Evolutionary conservation across 345 rosid genomes (phyloP).

Genomic region (Alliaria petiolata): DNA sequence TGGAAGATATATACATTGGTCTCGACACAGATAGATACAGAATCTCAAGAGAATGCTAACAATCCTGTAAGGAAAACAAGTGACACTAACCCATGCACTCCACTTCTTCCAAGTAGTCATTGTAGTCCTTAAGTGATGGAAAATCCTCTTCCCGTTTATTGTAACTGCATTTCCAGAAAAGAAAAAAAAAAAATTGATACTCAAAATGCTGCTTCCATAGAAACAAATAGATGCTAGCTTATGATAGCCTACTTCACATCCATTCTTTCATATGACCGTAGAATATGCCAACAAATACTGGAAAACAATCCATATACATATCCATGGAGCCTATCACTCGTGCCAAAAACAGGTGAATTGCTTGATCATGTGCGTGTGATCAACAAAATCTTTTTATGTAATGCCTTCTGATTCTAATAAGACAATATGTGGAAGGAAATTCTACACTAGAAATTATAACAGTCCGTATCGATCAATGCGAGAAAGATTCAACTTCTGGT

Average conservation of each 20-base stretch:
- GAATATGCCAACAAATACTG: background rate
- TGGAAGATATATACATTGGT: background rate
- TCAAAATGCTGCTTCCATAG: no score
- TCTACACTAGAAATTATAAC: background rate
- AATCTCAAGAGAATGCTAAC: background rate
- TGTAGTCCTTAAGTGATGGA: conserved; percentile 68
- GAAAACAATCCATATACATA: background rate
- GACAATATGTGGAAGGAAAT: background rate
- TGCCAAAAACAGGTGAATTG: background rate
- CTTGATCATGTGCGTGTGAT: background rate
- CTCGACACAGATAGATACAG: background rate
- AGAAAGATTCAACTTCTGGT: background rate
- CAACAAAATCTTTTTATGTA: background rate
- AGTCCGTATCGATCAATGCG: background rate
- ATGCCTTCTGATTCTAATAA: background rate
- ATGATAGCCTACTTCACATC: background rate
- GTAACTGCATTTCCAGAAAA: no score
- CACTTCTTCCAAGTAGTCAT: conserved; percentile 93
- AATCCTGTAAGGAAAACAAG: background rate
- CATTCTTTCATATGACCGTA: background rate
- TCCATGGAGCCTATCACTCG: background rate
- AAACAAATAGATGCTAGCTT: background rate
- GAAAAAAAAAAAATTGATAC: no score
- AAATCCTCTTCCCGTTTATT: conserved; percentile 93
- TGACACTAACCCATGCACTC: conserved; percentile 83